phyloP scores from a whole-genome alignment of 257 asterid species.

The Rauvolfia tetraphylla region DNA sequence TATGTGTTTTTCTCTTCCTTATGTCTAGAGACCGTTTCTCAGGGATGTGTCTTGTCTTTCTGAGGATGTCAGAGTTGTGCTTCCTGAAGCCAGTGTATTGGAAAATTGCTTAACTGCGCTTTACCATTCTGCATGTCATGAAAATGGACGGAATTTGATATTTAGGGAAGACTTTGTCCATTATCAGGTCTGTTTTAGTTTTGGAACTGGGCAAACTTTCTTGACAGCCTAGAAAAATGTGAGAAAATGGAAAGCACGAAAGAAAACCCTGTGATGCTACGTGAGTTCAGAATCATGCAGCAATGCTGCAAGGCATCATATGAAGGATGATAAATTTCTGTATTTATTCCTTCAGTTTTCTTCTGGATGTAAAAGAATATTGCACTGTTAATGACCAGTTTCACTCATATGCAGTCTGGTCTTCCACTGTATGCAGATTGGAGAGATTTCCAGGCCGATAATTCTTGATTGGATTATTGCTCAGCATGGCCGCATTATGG shows the following conservation, averaged over 20 bases:
- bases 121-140: slow-evolving; percentile 51
- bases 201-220: slow-evolving; percentile 10
- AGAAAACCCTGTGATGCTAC: background rate
- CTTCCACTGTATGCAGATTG: slow-evolving; percentile 50
- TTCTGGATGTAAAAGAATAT: background rate
- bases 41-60: slow-evolving; percentile 54
- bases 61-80: slow-evolving; percentile 74
- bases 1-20: slow-evolving; percentile 17
- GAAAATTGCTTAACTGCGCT: slow-evolving; percentile 62
- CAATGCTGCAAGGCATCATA: background rate
- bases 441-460: slow-evolving; percentile 71
- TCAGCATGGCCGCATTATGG: slow-evolving; percentile 78
- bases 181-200: slow-evolving; percentile 48
- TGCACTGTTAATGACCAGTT: background rate
- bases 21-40: slow-evolving; percentile 70
- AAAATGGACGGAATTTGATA: slow-evolving; percentile 27
- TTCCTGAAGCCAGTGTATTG: slow-evolving; percentile 78
- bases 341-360: background rate
- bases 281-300: background rate
- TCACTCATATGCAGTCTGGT: background rate
- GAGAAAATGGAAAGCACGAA: background rate
- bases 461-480: slow-evolving; percentile 96
- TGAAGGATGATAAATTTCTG: background rate
- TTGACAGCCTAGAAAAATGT: background rate
- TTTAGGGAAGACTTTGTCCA: slow-evolving; percentile 43